Percentiles rank a stretch among this genome's conserved stretches.
phyloP scores from a whole-genome alignment of 129 eudicot genomes.

The Ambrosia artemisiifolia region DNA sequence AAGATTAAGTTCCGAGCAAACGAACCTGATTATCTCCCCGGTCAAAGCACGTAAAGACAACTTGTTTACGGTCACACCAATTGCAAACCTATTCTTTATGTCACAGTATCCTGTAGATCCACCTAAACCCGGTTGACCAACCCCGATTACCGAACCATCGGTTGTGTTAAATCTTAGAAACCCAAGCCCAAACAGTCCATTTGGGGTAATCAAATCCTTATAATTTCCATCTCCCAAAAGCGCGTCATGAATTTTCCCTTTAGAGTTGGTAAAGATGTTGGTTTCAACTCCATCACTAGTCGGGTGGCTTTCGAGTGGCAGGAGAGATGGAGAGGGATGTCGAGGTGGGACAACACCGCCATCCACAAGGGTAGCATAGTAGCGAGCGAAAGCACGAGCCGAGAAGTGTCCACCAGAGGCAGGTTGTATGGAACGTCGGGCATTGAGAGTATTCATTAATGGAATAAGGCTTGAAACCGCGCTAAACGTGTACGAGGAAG shows the following conservation, averaged over 20 bases:
- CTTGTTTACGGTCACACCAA: conserved; percentile 71
- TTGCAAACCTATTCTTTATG: conserved; percentile 42
- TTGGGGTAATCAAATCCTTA: neutral
- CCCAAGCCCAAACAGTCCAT: conserved; percentile 72
- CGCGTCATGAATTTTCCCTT: conserved; percentile 55
- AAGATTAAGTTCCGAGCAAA: conserved; percentile 66
- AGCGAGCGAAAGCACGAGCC: conserved; percentile 91
- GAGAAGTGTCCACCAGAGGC: conserved; percentile 78
- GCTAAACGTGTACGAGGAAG: conserved; percentile 54
- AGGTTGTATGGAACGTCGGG: conserved; percentile 78
- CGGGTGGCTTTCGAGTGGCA: conserved; percentile 62
- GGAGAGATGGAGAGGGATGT: conserved; percentile 46
- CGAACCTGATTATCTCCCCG: conserved; percentile 50
- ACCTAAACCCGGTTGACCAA: conserved; percentile 88
- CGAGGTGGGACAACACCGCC: conserved; percentile 51
- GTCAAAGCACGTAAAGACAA: conserved; percentile 64
- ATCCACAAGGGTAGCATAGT: conserved; percentile 74
- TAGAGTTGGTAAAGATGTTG: conserved; percentile 45
- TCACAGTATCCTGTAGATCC: conserved; percentile 39
- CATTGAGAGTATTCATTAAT: conserved; percentile 44
- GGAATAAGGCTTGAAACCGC: neutral
- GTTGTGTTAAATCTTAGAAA: conserved; percentile 44
- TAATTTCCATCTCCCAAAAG: conserved; percentile 78
- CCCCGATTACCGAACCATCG: conserved; percentile 65
- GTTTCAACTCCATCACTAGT: neutral